Conservation (phyloP, 352 stramenopile species). For the Bremia lactucae region DNA sequence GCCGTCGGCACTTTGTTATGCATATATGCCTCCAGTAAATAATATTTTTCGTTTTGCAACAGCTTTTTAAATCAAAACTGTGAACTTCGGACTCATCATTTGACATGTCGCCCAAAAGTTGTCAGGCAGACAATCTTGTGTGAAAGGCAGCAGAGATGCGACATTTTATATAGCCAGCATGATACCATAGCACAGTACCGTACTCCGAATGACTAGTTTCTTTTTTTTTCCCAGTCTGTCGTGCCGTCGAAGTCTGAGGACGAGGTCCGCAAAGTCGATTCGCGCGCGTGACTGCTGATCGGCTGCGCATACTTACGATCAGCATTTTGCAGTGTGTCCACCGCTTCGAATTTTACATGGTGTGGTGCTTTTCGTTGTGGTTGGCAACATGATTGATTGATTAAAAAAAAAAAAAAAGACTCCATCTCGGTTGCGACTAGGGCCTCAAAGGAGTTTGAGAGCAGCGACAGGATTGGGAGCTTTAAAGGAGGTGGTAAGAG, state of each 20-base stretch:
- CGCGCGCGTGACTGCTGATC: conserved; percentile 10
- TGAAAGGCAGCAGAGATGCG: neutral
- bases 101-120: no score
- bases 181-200: neutral
- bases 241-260: conserved; percentile 20
- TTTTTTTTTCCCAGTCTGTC: conserved; percentile 23
- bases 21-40: no score
- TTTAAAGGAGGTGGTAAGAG: conserved; percentile 19
- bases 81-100: no score
- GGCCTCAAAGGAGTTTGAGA: conserved; percentile 43
- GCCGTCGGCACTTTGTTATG: no score
- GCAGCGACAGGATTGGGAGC: conserved; percentile 7
- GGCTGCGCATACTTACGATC: conserved; percentile 6
- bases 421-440: conserved; percentile 55
- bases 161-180: neutral
- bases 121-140: no score
- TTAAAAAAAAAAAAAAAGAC: no score
- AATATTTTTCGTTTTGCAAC: no score
- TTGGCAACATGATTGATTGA: conserved; percentile 35
- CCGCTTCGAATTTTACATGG: no score
- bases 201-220: conserved; percentile 10
- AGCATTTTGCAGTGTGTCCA: no score
- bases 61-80: no score
- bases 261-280: conserved; percentile 16
- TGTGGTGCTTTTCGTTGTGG: neutral